phyloP scores from a whole-genome alignment of 768 basidiomycete species.

The Lactifluus volemus region DNA sequence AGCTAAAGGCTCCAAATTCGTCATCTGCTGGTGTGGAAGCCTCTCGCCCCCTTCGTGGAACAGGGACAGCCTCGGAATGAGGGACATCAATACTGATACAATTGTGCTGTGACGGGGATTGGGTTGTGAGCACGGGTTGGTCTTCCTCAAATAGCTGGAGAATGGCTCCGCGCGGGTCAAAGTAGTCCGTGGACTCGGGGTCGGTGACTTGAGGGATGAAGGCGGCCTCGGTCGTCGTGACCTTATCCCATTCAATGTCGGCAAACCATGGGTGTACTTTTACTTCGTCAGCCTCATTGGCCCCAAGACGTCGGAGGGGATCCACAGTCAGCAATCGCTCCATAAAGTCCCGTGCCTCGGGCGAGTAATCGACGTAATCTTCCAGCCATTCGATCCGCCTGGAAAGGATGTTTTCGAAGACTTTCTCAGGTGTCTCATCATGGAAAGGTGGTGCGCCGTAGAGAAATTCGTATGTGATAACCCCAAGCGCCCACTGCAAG shows the following conservation, averaged over 20 bases:
- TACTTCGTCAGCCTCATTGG: constrained; percentile 84
- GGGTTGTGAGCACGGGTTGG: constrained; percentile 50
- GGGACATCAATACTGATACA: constrained; percentile 24
- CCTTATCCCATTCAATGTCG: constrained; percentile 88
- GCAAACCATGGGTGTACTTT: constrained; percentile 86
- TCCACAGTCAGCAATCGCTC: constrained; percentile 74
- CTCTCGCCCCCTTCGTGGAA: constrained; percentile 25
- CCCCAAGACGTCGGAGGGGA: constrained; percentile 71
- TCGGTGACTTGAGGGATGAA: constrained; percentile 95
- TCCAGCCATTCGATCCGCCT: constrained; percentile 95
- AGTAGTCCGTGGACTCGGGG: constrained; percentile 99
- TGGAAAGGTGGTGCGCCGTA: constrained; percentile 98
- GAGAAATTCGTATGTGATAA: constrained; percentile 96
- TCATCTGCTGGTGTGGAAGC: constrained; percentile 54
- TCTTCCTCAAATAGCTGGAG: constrained; percentile 90
- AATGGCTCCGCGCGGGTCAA: constrained; percentile 91
- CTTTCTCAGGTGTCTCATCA: constrained; percentile 92
- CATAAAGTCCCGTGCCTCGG: constrained; percentile 88
- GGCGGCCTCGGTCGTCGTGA: constrained; percentile 80
- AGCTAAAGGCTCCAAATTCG: constrained; percentile 96
- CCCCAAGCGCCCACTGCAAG: constrained; percentile 91
- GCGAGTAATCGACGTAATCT: constrained; percentile 79
- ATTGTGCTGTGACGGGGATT: constrained; percentile 38
- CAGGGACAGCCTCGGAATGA: constrained; percentile 20
- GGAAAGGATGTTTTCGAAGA: constrained; percentile 97